Percentiles rank a stretch among this genome's conserved stretches.
Evolutionary conservation across 352 stramenopile species (phyloP).

Genomic region (Phytophthora foliorum): DNA sequence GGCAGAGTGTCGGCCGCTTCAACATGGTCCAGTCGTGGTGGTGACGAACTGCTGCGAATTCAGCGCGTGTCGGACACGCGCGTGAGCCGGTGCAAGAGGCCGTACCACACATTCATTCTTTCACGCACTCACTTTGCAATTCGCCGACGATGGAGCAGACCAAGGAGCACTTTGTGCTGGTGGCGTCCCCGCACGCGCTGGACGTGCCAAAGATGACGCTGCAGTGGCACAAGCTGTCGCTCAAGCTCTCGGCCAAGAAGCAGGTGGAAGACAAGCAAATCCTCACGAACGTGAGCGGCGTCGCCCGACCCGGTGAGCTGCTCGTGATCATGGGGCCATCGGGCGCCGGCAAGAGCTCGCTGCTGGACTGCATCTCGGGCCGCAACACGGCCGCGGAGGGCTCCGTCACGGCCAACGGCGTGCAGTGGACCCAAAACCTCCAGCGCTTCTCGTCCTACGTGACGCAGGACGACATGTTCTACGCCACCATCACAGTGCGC

Average conservation of each 20-base stretch:
- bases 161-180: no score
- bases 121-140: no score
- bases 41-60: no score
- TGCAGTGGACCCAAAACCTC: slow-evolving; percentile 42
- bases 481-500: slow-evolving; percentile 85
- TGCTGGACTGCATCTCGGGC: slow-evolving; percentile 64
- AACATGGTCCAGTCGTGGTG: no score
- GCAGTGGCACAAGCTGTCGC: no score
- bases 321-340: slow-evolving; percentile 74
- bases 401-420: slow-evolving; percentile 62
- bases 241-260: slow-evolving; percentile 9
- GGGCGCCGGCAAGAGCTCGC: slow-evolving; percentile 61
- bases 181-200: no score
- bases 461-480: slow-evolving; percentile 90
- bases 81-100: no score
- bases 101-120: no score
- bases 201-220: no score
- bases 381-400: slow-evolving; percentile 71
- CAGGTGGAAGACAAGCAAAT: slow-evolving; percentile 48
- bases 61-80: no score
- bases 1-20: no score
- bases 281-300: slow-evolving; percentile 55
- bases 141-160: no score
- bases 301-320: slow-evolving; percentile 46
- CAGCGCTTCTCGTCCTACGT: slow-evolving; percentile 71